phyloP scores from a whole-genome alignment of 495 filamentous ascomycete genomes.

The Penicillium cinerascens region DNA sequence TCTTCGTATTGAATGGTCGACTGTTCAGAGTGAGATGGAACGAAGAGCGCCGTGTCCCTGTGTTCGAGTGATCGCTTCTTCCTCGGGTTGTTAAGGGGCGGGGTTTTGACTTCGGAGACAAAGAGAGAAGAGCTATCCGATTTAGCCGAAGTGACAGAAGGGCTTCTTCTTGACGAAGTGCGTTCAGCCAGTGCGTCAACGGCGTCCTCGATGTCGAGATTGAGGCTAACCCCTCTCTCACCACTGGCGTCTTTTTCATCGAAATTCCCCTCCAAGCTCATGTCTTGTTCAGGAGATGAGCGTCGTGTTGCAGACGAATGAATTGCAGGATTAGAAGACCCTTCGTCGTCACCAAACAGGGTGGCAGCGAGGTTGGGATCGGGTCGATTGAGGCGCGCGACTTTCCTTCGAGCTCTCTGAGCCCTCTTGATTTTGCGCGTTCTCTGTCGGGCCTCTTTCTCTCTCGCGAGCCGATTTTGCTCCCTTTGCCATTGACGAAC shows the following conservation, averaged over 20 bases:
- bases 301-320: background rate
- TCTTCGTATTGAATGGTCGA: background rate
- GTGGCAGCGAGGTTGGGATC: background rate
- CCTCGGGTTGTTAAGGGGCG: background rate
- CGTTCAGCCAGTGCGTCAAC: background rate
- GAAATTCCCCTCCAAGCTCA: background rate
- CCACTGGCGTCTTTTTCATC: no score
- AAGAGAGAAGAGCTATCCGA: constrained; percentile 1
- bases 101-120: background rate
- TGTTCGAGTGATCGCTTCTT: background rate
- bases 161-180: background rate
- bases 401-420: background rate
- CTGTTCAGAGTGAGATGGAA: background rate
- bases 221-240: background rate
- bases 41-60: background rate
- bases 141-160: background rate
- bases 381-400: background rate
- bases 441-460: constrained; percentile 39
- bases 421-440: background rate
- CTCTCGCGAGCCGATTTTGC: constrained; percentile 15
- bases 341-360: background rate
- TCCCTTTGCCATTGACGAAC: constrained; percentile 41
- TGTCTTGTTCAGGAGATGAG: background rate
- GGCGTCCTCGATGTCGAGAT: background rate
- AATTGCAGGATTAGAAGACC: background rate